Base-by-base conservation (phyloP, 352 stramenopile species). In the Globisporangium spiculum region DNA sequence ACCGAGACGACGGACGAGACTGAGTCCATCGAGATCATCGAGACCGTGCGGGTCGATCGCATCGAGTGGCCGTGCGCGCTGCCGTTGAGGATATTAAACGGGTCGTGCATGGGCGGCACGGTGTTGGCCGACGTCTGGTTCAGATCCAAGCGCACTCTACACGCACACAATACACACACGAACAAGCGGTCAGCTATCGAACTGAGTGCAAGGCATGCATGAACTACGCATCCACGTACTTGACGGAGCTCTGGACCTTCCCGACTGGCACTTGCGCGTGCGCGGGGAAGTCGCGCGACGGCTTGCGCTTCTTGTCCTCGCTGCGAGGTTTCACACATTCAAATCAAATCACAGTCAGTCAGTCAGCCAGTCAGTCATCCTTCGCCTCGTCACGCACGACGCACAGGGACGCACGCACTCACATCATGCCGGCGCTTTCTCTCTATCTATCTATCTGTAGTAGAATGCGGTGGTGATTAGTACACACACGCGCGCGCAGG, bases 261-360 rank as follows among this genome's bases (percentile, higher is more conserved):
- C 79, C 81, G 26, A 84, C 60, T 3, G 84, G 87, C 64, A 91
- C 75, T 46, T 89, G 69, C n/a, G 84, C 81, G 60, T 93, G 81
- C 20, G 76, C 84, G 16, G 87, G 87, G 69, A 94, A 92, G 66
- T 92, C 86, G 56, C 77, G 71, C 65, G 87, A 94, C 3, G 87
- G 84, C 74, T 94, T 94, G 65, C 87, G 84, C 81, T 94, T 94
- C 79, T 91, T 91, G 77, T 91, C 83, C 66, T 90, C 81, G 30
- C 84, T 89, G 67, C 58, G 2, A 46, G 9, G 5, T 16, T 7
- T 16, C 20, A 41, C 10, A 7, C 48, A 48, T 46, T 36, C 48
- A 67, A 30, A 53, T 16, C 16, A 18, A 48, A 46, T 41, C 32
- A 38, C 60, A 18, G 36, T 6, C 2, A 38, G 7, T 38, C 26